Evolutionary conservation across 805 yeast genomes (phyloP).

Genomic region (Nakazawaea holstii): DNA sequence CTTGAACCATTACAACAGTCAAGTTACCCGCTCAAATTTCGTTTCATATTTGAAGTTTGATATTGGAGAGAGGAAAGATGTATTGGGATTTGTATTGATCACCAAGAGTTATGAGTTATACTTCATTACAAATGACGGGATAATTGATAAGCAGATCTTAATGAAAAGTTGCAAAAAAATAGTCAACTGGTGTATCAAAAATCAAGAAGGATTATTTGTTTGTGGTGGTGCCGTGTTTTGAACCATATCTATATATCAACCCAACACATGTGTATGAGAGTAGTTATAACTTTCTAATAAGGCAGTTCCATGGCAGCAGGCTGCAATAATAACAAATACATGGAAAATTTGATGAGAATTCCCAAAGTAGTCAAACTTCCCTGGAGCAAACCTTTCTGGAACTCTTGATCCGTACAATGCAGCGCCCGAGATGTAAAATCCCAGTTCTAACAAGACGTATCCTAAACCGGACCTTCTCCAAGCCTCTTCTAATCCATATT

Average conservation of each 20-base stretch:
- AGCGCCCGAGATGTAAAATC: slow-evolving; percentile 76
- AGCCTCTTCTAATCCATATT: slow-evolving; percentile 46
- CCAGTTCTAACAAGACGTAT: slow-evolving; percentile 68
- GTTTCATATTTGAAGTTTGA: slow-evolving; percentile 22
- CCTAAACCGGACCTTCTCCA: slow-evolving; percentile 45
- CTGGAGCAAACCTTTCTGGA: slow-evolving; percentile 69
- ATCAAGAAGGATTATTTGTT: slow-evolving; percentile 67
- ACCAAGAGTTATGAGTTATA: slow-evolving; percentile 52
- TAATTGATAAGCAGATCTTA: slow-evolving; percentile 49
- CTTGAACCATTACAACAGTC: slow-evolving; percentile 1
- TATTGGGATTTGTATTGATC: slow-evolving; percentile 22
- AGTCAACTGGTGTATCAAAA: slow-evolving; percentile 69
- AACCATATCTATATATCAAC: background rate
- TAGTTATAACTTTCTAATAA: slow-evolving; percentile 50
- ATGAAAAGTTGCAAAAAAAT: slow-evolving; percentile 58
- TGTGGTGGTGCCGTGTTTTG: slow-evolving; percentile 67
- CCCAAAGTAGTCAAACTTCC: slow-evolving; percentile 63
- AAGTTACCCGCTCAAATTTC: slow-evolving; percentile 13
- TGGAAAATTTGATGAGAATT: slow-evolving; percentile 87
- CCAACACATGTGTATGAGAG: slow-evolving; percentile 29
- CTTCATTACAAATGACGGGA: slow-evolving; percentile 50
- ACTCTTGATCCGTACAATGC: slow-evolving; percentile 68
- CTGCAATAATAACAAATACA: slow-evolving; percentile 69
- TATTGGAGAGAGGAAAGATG: slow-evolving; percentile 8
- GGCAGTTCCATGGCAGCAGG: slow-evolving; percentile 66